phyloP scores from a whole-genome alignment of 2,329 filamentous ascomycete species.

The Pseudocercospora vitis region DNA sequence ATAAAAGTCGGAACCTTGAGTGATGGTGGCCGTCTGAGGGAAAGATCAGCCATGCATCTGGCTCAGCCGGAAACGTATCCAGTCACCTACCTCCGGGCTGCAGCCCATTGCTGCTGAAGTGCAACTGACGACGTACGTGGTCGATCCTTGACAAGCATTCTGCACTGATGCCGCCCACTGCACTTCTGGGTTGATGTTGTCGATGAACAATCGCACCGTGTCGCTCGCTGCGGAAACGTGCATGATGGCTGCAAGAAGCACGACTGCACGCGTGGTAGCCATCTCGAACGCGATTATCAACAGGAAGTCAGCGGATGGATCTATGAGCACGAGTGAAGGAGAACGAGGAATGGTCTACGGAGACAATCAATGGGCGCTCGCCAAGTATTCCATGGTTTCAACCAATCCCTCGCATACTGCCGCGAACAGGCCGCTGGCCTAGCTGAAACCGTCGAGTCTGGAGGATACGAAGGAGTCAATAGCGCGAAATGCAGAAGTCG shows the following conservation, averaged over 20 bases:
- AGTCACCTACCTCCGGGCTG: conserved; percentile 15
- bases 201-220: conserved; percentile 27
- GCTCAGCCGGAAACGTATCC: background rate
- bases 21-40: conserved; percentile 28
- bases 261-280: background rate
- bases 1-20: conserved; percentile 26
- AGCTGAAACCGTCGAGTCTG: too few relatives aligned
- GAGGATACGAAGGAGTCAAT: too few relatives aligned
- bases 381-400: too few relatives aligned
- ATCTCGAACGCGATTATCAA: background rate
- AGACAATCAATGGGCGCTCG: too few relatives aligned
- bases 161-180: conserved; percentile 29
- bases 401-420: too few relatives aligned
- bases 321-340: too few relatives aligned
- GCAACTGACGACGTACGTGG: conserved; percentile 28
- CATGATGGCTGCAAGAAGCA: background rate
- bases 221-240: background rate
- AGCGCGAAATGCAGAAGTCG: background rate
- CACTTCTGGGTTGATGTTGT: conserved; percentile 28
- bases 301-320: too few relatives aligned
- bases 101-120: conserved; percentile 25
- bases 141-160: conserved; percentile 28
- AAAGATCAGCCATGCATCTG: background rate
- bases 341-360: too few relatives aligned
- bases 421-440: too few relatives aligned